Evolutionary conservation across 192 early-diverging fungal species (phyloP), one percentile per base, ranked within the genome.

Genomic region (Chytriomyces hyalinus): DNA sequence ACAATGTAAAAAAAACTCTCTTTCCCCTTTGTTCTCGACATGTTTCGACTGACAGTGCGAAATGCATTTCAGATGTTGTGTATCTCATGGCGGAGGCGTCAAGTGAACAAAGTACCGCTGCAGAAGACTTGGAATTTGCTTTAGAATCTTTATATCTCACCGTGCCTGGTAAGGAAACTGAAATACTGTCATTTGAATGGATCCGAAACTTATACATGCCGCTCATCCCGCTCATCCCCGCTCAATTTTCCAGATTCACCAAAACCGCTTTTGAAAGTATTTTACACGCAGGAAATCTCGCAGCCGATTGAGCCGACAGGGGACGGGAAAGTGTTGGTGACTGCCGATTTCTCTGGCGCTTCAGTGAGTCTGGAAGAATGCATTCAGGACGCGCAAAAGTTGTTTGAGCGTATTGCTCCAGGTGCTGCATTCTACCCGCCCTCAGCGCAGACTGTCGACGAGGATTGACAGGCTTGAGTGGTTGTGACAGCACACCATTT

Each of bases 1-100:
- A 22, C 64, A 75, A 65, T 75, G 73, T 75, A 24, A 50, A 57
- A n/a, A 15, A 26, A 0, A 26, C 24, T 26, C 24, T 26, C n/a
- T 10, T 57, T 57, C n/a, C n/a, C n/a, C n/a, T 15, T 15, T 57
- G 51, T 57, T 57, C 11, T 57, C 51, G 1, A 15, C 51, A 0
- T n/a, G 51, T 0, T n/a, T 57, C 1, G 1, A 26, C 24, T 57
- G n/a, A 57, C 51, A 0, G 11, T n/a, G 10, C 51, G n/a, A 1
- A 1, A 0, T 0, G 51, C n/a, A 15, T 57, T 15, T n/a, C 51
- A 57, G 51, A 57, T n/a, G n/a, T 57, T 15, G 10, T 57, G 51
- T 57, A 57, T 1, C 51, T 57, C n/a, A 57, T 57, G 51, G 51
- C 51, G 51, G 11, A 57, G 51, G 51, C 51, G 51, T 26, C 24